Percentiles rank a stretch among this genome's conserved stretches.
These are phyloP conservation scores for Penicillium nordicum DNA, from an alignment of 2,329 filamentous ascomycete species.

Conservation along the genomic window DNA sequence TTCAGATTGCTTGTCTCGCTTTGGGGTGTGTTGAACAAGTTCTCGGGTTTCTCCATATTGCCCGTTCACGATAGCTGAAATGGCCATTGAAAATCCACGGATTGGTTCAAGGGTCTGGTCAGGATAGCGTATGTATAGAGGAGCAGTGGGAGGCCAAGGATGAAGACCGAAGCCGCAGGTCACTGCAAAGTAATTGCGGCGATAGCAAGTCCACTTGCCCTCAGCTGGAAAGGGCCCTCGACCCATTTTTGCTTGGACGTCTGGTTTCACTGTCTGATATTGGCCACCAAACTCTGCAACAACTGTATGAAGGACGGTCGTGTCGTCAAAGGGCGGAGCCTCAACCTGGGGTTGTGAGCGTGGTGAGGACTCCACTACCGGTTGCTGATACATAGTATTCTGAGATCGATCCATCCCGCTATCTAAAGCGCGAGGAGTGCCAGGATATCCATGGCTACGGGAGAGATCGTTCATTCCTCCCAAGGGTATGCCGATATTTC, in stretches of 20 bases:
- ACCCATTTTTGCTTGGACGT: conserved; percentile 76
- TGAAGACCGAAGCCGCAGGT: conserved; percentile 71
- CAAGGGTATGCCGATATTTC: conserved; percentile 28
- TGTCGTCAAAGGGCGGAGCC: conserved; percentile 45
- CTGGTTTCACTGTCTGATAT: conserved; percentile 58
- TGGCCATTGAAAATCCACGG: conserved; percentile 74
- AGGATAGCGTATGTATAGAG: conserved; percentile 55
- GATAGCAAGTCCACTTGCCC: conserved; percentile 86
- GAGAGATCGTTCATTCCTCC: conserved; percentile 33
- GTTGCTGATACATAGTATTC: conserved; percentile 32
- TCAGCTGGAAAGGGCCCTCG: conserved; percentile 85
- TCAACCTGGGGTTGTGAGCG: conserved; percentile 24
- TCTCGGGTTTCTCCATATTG: conserved; percentile 73
- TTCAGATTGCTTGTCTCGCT: conserved; percentile 82
- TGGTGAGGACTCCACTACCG: conserved; percentile 26
- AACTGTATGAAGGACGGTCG: conserved; percentile 34
- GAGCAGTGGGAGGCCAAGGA: conserved; percentile 55
- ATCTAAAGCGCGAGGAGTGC: conserved; percentile 33
- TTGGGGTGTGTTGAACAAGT: conserved; percentile 85
- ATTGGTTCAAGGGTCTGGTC: conserved; percentile 55
- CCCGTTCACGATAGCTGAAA: conserved; percentile 78
- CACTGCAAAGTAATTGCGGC: conserved; percentile 87
- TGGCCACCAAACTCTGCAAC: conserved; percentile 27
- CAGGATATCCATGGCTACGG: conserved; percentile 34
- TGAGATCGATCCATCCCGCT: conserved; percentile 31